Evolutionary conservation across 225 moss, liverwort and hornwort species (phyloP), one percentile per base, ranked within the genome.

Genomic region (Lunularia cruciata): DNA sequence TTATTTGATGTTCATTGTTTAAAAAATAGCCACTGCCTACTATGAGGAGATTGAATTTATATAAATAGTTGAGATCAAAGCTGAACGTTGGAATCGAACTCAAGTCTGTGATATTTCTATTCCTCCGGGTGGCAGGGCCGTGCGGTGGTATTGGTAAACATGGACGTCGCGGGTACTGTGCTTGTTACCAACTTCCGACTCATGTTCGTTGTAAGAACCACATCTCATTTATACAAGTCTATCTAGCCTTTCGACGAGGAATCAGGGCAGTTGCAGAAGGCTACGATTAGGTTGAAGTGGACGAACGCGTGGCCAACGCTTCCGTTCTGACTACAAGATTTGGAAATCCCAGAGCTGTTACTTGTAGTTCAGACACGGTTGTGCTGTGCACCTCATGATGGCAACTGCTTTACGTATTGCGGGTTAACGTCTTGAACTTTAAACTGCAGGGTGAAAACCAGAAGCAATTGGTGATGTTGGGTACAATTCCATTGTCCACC

Each of bases 101-200:
- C n/a, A n/a, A n/a, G n/a, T n/a, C n/a, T n/a, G n/a, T n/a, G n/a
- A n/a, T n/a, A n/a, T n/a, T n/a, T n/a, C n/a, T n/a, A n/a, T n/a
- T n/a, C n/a, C n/a, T n/a, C n/a, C n/a, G 39, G 67, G 69, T 57
- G 40, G 73, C 86, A 98, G 98, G 89, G 89, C 57, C 79, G 72
- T 40, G 93, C 87, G 30, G 91, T 86, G 62, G 87, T 91, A 68
- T 83, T 98, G 62, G 91, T 98, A 69, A 98, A 98, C 72, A 74
- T 93, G 86, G 86, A 88, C 71, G 65, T 73, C 65, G 85, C 91
- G 27, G 98, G 98, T 67, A 88, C 86, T 34, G 73, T 98, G 43
- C 84, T 86, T 26, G 89, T 98, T 18, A 98, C 98, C 32, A 98
- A 98, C 81, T 98, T 77, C 69, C 90, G 98, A 48, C 83, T 98